Evolutionary conservation across 495 filamentous ascomycete species (phyloP), one percentile per base, ranked within the genome.

Genomic region (Aspergillus heteromorphus): DNA sequence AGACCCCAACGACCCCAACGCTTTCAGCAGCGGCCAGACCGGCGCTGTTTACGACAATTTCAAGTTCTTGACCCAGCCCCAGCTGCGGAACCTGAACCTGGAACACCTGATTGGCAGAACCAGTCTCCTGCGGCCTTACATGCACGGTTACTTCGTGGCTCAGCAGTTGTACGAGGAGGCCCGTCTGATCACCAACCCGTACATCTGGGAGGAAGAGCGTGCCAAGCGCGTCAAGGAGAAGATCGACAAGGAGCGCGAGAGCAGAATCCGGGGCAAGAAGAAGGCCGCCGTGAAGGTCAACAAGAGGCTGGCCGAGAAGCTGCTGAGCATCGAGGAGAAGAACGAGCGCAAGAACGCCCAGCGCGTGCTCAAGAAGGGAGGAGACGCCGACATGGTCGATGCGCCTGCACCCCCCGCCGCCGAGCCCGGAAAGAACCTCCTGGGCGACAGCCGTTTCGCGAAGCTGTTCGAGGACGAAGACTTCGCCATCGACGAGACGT

Each of bases 101-200:
- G 88, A 88, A 30, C 92, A 97, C 67, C 76, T 97, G 29, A 79
- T 96, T 41, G 92, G 91, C 48, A 87, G 87, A 49, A 93, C 88
- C 45, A 89, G 87, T 63, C 74, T 97, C 10, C 71, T 99, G 41
- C 80, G 91, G 27, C 92, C 95, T 42, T 97, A 97, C 64, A 97
- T 97, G 95, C 92, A 97, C 67, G 93, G 93, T 56, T 97, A 93
- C 79, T 98, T 98, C 71, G 90, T 97, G 10, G 87, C 87, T 51
- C 90, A 95, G 61, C 84, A 87, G 48, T 65, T 99, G 20, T 97
- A 97, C 65, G 95, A 97, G 56, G 89, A 97, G 70, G 93, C 92
- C n/a, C 73, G 87, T 21, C 72, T 98, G 53, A 95, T 97, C 55
- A 82, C 87, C 38, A 92, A 97, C 69, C 93, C 93, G 1, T 95